Evolutionary conservation across 257 asterid genomes (phyloP).

Genomic region (Verbascum thapsus): DNA sequence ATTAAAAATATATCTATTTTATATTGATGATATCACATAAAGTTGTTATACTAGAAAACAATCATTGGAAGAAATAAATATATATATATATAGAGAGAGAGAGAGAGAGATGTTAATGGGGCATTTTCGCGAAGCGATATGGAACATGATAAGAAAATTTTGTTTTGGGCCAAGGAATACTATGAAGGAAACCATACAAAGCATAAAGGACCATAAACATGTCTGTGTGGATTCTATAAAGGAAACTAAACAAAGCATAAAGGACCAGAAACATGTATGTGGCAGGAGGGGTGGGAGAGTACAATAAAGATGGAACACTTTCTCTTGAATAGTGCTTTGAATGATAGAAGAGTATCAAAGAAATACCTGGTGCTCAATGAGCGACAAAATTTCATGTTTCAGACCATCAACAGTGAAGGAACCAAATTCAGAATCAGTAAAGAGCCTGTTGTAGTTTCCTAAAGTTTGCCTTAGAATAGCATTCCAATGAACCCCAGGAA

Average conservation of each 20-base stretch:
- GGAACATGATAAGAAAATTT: too few relatives aligned
- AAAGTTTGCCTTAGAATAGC: constrained; percentile 75
- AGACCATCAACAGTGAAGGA: constrained; percentile 77
- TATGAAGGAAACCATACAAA: too few relatives aligned
- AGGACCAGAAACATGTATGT: constrained; percentile 25
- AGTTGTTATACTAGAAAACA: too few relatives aligned
- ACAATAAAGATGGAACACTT: constrained; percentile 20
- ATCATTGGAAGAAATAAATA: too few relatives aligned
- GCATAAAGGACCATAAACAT: constrained; percentile 27
- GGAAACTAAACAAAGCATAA: not conserved
- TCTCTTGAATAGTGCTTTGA: constrained; percentile 16
- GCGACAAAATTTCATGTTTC: constrained; percentile 76
- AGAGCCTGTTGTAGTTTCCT: constrained; percentile 68
- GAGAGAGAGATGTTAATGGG: too few relatives aligned
- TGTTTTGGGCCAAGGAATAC: too few relatives aligned
- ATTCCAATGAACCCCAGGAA: constrained; percentile 77
- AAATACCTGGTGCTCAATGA: constrained; percentile 77
- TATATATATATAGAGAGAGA: too few relatives aligned
- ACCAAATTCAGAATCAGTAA: constrained; percentile 76
- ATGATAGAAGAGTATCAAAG: constrained; percentile 23
- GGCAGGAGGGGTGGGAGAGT: constrained; percentile 7
- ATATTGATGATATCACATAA: too few relatives aligned
- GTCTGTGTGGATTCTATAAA: not conserved
- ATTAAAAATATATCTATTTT: too few relatives aligned
- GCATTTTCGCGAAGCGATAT: too few relatives aligned